phyloP scores from a whole-genome alignment of 1,284 basidiomycete genomes.

The Coriolopsis trogii region DNA sequence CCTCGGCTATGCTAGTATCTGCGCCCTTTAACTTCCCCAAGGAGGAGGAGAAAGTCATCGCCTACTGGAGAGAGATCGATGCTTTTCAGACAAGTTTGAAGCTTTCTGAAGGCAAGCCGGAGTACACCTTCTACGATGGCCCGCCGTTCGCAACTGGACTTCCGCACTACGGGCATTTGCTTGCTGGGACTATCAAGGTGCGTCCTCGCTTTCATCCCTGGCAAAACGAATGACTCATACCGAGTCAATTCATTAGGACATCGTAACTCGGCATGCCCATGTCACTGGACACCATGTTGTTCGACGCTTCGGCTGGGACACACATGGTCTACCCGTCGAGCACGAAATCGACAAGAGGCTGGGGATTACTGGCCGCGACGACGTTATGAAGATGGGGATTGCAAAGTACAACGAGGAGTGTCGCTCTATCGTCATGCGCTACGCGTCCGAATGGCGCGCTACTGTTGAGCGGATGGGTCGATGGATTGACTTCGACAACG shows the following conservation, averaged over 20 bases:
- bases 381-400: slow-evolving; percentile 96
- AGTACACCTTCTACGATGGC: slow-evolving; percentile 97
- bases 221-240: neutral
- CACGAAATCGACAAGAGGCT: slow-evolving; percentile 99
- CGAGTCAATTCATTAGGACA: slow-evolving; percentile 62
- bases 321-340: slow-evolving; percentile 98
- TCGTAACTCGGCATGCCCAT: slow-evolving; percentile 94
- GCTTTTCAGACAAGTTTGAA: slow-evolving; percentile 95
- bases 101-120: slow-evolving; percentile 87
- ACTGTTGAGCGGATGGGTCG: slow-evolving; percentile 98
- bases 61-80: slow-evolving; percentile 96
- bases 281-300: slow-evolving; percentile 94
- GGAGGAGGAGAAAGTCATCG: slow-evolving; percentile 92
- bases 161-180: slow-evolving; percentile 94
- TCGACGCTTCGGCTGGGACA: slow-evolving; percentile 99
- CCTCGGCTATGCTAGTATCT: slow-evolving; percentile 50
- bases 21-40: slow-evolving; percentile 86
- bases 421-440: slow-evolving; percentile 97
- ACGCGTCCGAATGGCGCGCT: slow-evolving; percentile 89
- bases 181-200: slow-evolving; percentile 96
- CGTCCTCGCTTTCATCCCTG: slow-evolving; percentile 20
- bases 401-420: slow-evolving; percentile 98
- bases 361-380: slow-evolving; percentile 89
- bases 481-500: slow-evolving; percentile 99
- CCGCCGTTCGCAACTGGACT: slow-evolving; percentile 98